Evolutionary conservation across 2,329 filamentous ascomycete species (phyloP).

Genomic region (Hansfordia pulvinata): DNA sequence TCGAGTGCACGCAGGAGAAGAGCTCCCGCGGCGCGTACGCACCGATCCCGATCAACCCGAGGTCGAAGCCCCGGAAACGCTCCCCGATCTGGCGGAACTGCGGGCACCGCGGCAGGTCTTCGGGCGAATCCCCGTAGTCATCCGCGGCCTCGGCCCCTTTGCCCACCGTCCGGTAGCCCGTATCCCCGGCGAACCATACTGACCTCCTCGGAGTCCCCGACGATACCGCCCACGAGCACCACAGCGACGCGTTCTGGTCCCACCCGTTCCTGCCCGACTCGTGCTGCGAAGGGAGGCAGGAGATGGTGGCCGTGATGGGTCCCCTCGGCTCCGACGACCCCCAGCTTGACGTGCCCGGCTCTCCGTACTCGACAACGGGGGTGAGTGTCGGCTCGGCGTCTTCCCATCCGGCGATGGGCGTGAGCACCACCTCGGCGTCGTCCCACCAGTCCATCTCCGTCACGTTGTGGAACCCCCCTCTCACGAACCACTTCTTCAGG

Average conservation of each 20-base stretch:
- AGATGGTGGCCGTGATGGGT: constrained; percentile 57
- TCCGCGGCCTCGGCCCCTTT: constrained; percentile 44
- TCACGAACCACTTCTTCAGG: constrained; percentile 69
- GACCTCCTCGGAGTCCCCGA: constrained; percentile 50
- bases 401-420: constrained; percentile 11
- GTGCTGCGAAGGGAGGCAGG: constrained; percentile 78
- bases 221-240: constrained; percentile 74
- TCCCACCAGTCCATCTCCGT: constrained; percentile 97
- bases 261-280: constrained; percentile 53
- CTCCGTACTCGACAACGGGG: too few species aligned
- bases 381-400: too few species aligned
- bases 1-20: constrained; percentile 73
- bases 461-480: constrained; percentile 57
- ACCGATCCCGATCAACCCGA: constrained; percentile 87
- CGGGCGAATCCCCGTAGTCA: constrained; percentile 57
- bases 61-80: constrained; percentile 72
- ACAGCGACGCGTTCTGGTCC: constrained; percentile 66
- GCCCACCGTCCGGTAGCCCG: constrained; percentile 74
- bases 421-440: constrained; percentile 56
- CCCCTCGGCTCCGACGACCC: constrained; percentile 15
- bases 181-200: constrained; percentile 86
- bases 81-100: constrained; percentile 77
- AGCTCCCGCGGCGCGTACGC: constrained; percentile 64
- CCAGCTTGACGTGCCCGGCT: constrained; percentile 16
- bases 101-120: constrained; percentile 59